phyloP scores from a whole-genome alignment of 345 rosid genomes.

The Aethionema arabicum region DNA sequence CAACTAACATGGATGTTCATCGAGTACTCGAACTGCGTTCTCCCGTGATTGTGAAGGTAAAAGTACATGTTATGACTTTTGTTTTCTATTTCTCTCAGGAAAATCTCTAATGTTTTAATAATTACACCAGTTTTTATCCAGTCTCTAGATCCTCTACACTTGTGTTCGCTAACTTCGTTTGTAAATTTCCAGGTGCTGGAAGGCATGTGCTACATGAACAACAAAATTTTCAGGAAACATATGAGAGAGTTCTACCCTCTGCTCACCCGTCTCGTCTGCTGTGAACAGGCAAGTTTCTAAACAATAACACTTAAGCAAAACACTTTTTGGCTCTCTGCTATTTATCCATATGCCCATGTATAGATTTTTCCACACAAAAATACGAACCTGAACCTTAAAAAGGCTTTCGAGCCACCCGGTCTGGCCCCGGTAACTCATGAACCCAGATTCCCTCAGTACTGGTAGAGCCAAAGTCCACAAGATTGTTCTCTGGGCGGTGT shows the following conservation, averaged over 20 bases:
- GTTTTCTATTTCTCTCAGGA: too few species aligned
- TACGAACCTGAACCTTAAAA: too few species aligned
- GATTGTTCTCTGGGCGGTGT: too few species aligned
- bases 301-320: neutral
- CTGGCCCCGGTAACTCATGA: too few species aligned
- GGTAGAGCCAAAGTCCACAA: too few species aligned
- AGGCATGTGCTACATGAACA: slow-evolving; percentile 95
- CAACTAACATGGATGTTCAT: slow-evolving; percentile 81
- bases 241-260: slow-evolving; percentile 87
- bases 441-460: too few species aligned
- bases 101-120: too few species aligned
- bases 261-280: slow-evolving; percentile 87
- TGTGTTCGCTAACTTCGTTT: too few species aligned
- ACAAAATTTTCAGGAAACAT: slow-evolving; percentile 75
- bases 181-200: slow-evolving; percentile 63
- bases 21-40: slow-evolving; percentile 87
- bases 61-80: too few species aligned
- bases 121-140: too few species aligned
- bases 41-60: slow-evolving; percentile 89
- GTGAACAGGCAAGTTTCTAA: slow-evolving; percentile 71
- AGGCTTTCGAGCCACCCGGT: too few species aligned
- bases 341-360: neutral
- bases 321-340: neutral
- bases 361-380: neutral
- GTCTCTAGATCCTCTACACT: too few species aligned